These are phyloP conservation scores for Termitomyces sp. DNA, from an alignment of 768 basidiomycete genomes.

Conservation along the genomic window DNA sequence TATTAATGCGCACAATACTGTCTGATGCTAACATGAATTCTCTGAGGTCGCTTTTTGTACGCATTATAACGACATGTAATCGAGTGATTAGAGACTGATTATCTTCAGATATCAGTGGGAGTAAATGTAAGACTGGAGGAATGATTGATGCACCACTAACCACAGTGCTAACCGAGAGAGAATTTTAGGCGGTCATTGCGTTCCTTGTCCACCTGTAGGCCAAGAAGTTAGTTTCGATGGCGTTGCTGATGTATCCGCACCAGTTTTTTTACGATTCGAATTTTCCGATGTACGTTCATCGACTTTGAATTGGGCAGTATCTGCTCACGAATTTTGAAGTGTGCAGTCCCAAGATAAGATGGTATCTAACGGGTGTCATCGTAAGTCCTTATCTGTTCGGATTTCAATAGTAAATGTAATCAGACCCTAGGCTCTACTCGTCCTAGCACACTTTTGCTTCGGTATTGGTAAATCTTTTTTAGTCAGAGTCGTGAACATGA, in stretches of 20 bases:
- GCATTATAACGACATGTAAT: constrained; percentile 2
- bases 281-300: constrained; percentile 23
- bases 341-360: constrained; percentile 22
- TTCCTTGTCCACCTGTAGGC: constrained; percentile 29
- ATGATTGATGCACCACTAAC: too few relatives aligned
- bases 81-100: not conserved
- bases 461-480: constrained; percentile 27
- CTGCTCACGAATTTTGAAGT: constrained; percentile 19
- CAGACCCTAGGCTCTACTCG: constrained; percentile 18
- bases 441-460: constrained; percentile 30
- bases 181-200: constrained; percentile 22
- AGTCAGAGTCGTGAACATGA: not conserved
- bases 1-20: not conserved
- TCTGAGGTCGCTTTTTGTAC: constrained; percentile 33
- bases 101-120: constrained; percentile 20
- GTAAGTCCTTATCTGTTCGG: constrained; percentile 17
- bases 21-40: not conserved
- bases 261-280: constrained; percentile 31
- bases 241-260: not conserved
- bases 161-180: too few relatives aligned
- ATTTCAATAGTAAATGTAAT: not conserved
- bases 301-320: not conserved
- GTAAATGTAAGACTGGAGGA: constrained; percentile 17
- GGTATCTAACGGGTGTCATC: constrained; percentile 27
- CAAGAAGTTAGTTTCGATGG: not conserved